Percentiles rank a stretch among this genome's conserved stretches.
These are phyloP conservation scores for Aspergillus transmontanensis DNA, from an alignment of 2,329 filamentous ascomycete species.

Conservation along the genomic window DNA sequence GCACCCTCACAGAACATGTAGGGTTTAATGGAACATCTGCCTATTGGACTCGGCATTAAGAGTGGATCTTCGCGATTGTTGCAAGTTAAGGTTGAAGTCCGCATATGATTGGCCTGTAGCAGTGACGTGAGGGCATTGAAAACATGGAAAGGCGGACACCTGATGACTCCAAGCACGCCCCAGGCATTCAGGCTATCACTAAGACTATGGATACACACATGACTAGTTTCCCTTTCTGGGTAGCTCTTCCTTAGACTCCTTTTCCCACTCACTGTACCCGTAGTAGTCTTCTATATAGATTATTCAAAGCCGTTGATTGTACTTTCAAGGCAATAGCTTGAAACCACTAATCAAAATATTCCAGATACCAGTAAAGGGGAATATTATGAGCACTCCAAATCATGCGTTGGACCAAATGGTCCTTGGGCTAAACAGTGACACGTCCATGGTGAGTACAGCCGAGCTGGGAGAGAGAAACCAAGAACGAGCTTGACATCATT, in stretches of 20 bases:
- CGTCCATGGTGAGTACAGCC: conserved; percentile 46
- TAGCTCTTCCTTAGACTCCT: too few species aligned
- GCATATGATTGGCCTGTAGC: not conserved
- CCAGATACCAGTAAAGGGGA: not conserved
- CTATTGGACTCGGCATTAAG: not conserved
- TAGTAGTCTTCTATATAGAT: too few species aligned
- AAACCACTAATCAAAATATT: not conserved
- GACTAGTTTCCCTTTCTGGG: not conserved
- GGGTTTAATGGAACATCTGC: not conserved
- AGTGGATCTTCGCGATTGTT: not conserved
- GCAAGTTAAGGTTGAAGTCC: not conserved
- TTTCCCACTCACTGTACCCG: too few species aligned
- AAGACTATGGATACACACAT: not conserved
- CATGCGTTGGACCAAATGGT: conserved; percentile 47
- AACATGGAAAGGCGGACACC: not conserved
- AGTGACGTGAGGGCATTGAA: too few species aligned
- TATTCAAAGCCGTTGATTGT: not conserved
- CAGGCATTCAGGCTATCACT: not conserved
- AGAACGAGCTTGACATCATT: not conserved
- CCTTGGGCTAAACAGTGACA: conserved; percentile 51
- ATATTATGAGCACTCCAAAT: not conserved
- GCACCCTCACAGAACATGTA: not conserved
- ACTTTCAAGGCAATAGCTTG: not conserved
- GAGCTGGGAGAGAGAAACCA: not conserved
- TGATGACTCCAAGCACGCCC: not conserved